These are phyloP conservation scores for Atalantia buxifolia DNA, from an alignment of 345 rosid species.

Conservation along the genomic window DNA sequence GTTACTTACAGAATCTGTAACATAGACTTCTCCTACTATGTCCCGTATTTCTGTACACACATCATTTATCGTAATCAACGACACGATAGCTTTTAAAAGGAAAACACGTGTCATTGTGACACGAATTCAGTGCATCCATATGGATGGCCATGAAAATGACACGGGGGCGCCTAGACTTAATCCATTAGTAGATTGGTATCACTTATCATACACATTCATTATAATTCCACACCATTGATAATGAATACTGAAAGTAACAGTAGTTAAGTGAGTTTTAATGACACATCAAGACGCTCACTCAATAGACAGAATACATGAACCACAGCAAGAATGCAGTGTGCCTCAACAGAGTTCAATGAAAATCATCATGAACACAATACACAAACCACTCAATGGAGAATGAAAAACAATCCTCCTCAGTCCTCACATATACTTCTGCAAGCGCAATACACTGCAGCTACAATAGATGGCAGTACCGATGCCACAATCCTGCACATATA, in stretches of 20 bases:
- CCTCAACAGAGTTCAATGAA: background rate
- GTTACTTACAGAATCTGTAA: no score
- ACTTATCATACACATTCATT: no score
- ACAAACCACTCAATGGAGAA: background rate
- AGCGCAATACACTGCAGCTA: background rate
- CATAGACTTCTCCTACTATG: no score
- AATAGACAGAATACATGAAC: background rate
- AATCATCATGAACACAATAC: background rate
- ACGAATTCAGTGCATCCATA: no score
- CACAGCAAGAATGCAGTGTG: background rate
- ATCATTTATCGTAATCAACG: no score
- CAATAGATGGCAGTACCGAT: background rate
- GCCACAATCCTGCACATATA: constrained; percentile 28
- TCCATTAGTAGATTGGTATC: no score
- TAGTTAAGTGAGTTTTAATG: background rate
- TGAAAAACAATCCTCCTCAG: constrained; percentile 3
- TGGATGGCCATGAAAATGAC: no score
- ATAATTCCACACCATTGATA: background rate
- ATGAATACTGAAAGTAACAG: background rate
- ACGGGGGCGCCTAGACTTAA: no score
- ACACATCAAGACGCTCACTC: background rate
- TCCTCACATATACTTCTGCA: background rate
- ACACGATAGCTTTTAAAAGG: no score
- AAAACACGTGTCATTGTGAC: no score
- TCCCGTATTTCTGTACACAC: no score